Conservation (phyloP, 345 rosid species). For the sweet orange (Citrus sinensis) region DVS_A1.0 CM039163.1:48554501-48555000, state of each 20-base stretch:
- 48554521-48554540: slow-evolving; percentile 46
- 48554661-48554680: too few species aligned
- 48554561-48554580: not conserved
- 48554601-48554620: not conserved
- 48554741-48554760: not conserved
- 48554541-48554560: not conserved
- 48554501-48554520: slow-evolving; percentile 75
- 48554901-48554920: too few species aligned
- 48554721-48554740: not conserved
- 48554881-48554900: too few species aligned
- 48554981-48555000: too few species aligned
- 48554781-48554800: not conserved
- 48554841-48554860: too few species aligned
- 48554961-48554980: too few species aligned
- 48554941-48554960: too few species aligned
- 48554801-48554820: not conserved
- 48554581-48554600: not conserved
- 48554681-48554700: not conserved
- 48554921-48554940: too few species aligned
- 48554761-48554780: not conserved
- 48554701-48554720: not conserved
- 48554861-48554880: too few species aligned
- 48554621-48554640: not conserved
- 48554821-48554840: too few species aligned
- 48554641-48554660: not conserved